Conservation (phyloP, 768 basidiomycete species). For the Roridomyces roridus region DNA sequence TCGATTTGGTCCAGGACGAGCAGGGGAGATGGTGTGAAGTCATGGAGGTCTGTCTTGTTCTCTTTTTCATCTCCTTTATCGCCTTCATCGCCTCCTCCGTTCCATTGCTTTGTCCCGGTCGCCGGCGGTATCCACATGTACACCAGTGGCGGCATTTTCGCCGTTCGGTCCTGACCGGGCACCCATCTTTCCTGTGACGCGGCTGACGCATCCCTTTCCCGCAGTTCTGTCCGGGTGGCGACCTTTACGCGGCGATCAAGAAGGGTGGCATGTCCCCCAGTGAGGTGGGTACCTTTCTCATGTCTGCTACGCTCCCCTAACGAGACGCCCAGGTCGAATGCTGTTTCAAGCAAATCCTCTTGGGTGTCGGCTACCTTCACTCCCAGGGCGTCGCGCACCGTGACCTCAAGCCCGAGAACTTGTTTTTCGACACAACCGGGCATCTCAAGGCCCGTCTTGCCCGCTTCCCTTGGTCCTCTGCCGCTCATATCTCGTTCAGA, state of each 20-base stretch:
- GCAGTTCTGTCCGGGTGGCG: conserved; percentile 92
- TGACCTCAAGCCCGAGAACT: conserved; percentile 97
- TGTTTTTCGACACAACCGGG: conserved; percentile 91
- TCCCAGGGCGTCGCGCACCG: conserved; percentile 97
- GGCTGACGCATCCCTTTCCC: neutral
- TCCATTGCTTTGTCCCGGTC: neutral
- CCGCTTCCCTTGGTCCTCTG: neutral
- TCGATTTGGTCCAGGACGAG: conserved; percentile 99
- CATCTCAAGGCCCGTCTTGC: conserved; percentile 83
- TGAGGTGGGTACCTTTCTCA: conserved; percentile 9
- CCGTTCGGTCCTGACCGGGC: neutral
- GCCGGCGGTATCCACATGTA: neutral
- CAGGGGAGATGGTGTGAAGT: conserved; percentile 97
- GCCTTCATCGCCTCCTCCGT: neutral
- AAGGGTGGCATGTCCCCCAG: conserved; percentile 64
- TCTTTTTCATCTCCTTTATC: neutral
- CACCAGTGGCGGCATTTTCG: neutral
- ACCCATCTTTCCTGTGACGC: neutral
- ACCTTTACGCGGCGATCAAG: conserved; percentile 98
- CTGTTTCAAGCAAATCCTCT: conserved; percentile 95
- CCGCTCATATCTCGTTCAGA: conserved; percentile 51
- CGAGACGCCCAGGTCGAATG: conserved; percentile 88
- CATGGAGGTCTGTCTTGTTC: conserved; percentile 66
- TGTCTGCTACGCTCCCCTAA: conserved; percentile 27
- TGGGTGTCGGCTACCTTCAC: conserved; percentile 90